These are phyloP conservation scores for Fusarium sp. DNA, from an alignment of 2,329 filamentous ascomycete genomes.

Conservation along the genomic window DNA sequence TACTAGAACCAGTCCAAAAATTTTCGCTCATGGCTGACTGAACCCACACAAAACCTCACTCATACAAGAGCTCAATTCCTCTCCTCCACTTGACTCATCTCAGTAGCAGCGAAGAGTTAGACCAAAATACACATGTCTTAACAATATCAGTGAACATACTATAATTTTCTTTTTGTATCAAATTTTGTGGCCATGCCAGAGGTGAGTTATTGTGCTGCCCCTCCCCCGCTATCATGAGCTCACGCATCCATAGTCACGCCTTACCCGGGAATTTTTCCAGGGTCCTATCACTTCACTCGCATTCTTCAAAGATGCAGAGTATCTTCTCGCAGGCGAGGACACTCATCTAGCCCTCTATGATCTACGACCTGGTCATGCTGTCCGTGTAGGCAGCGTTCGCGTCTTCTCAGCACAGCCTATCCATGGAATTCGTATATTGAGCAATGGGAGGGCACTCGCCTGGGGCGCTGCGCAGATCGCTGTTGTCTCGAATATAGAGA, in stretches of 20 bases:
- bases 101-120: neutral
- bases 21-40: slow-evolving; percentile 40
- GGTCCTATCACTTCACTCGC: slow-evolving; percentile 71
- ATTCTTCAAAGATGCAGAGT: slow-evolving; percentile 57
- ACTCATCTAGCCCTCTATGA: slow-evolving; percentile 67
- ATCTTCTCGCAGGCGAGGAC: slow-evolving; percentile 71
- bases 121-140: neutral
- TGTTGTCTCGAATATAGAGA: slow-evolving; percentile 25
- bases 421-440: slow-evolving; percentile 73
- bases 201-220: slow-evolving; percentile 35
- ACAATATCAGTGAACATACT: neutral
- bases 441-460: slow-evolving; percentile 60
- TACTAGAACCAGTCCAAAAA: slow-evolving; percentile 34
- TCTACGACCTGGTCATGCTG: slow-evolving; percentile 49
- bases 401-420: slow-evolving; percentile 78
- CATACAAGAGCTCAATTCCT: slow-evolving; percentile 6
- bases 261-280: slow-evolving; percentile 56
- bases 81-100: neutral
- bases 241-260: slow-evolving; percentile 28
- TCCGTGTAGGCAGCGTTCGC: slow-evolving; percentile 55
- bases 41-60: slow-evolving; percentile 42
- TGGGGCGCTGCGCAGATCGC: slow-evolving; percentile 78
- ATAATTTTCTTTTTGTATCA: neutral
- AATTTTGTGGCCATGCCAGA: slow-evolving; percentile 30
- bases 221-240: slow-evolving; percentile 45